These are phyloP conservation scores for Chrysoporthe cubensis DNA, from an alignment of 2,329 filamentous ascomycete species.

Conservation along the genomic window DNA sequence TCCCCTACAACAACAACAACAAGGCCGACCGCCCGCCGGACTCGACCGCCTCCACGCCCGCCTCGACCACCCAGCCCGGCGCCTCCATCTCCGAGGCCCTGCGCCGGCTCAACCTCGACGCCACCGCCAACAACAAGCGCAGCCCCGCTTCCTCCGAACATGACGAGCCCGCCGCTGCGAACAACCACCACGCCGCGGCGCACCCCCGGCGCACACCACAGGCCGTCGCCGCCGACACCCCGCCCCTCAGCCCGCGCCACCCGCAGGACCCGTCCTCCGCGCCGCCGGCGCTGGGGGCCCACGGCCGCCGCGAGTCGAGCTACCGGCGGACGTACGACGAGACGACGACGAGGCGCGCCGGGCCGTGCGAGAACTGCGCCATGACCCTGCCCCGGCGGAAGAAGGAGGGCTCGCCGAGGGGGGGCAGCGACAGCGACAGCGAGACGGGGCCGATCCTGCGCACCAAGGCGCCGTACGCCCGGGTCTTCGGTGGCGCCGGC, in stretches of 20 bases:
- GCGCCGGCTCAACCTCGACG: slow-evolving; percentile 49
- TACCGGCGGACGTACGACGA: slow-evolving; percentile 68
- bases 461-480: slow-evolving; percentile 63
- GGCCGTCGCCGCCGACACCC: slow-evolving; percentile 56
- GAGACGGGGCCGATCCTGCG: slow-evolving; percentile 59
- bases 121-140: slow-evolving; percentile 36
- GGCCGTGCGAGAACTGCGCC: slow-evolving; percentile 70
- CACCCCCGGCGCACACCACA: slow-evolving; percentile 42
- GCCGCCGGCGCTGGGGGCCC: slow-evolving; percentile 35
- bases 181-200: slow-evolving; percentile 43
- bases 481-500: slow-evolving; percentile 49
- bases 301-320: slow-evolving; percentile 56
- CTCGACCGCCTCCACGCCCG: slow-evolving; percentile 44
- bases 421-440: slow-evolving; percentile 34
- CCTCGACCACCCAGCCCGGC: slow-evolving; percentile 37
- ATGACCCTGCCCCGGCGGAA: slow-evolving; percentile 63
- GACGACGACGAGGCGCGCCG: slow-evolving; percentile 65
- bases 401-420: slow-evolving; percentile 30
- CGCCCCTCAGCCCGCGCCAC: slow-evolving; percentile 59
- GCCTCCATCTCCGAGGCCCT: slow-evolving; percentile 51
- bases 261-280: slow-evolving; percentile 25
- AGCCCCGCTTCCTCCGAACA: slow-evolving; percentile 44
- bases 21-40: slow-evolving; percentile 42
- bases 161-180: slow-evolving; percentile 40
- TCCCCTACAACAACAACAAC: slow-evolving; percentile 31